phyloP scores from a whole-genome alignment of 768 basidiomycete genomes.

The Russula sp. region DNA sequence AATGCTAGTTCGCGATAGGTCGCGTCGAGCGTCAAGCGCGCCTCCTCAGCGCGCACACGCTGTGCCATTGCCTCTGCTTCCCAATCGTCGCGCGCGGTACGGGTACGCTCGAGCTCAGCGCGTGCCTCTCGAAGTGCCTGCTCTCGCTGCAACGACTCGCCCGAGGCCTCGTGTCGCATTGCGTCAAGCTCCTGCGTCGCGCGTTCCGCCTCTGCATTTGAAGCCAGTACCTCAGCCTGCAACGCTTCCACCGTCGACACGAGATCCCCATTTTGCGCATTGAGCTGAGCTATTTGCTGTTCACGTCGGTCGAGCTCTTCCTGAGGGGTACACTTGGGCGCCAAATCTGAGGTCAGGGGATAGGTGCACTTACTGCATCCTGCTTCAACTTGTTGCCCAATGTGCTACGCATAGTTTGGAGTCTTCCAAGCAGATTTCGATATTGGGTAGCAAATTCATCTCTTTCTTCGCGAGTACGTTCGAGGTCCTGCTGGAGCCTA shows the following conservation, averaged over 20 bases:
- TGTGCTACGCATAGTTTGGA: constrained; percentile 89
- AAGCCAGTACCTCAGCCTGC: constrained; percentile 68
- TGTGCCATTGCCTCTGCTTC: constrained; percentile 58
- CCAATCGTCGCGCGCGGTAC: constrained; percentile 77
- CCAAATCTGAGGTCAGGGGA: not conserved
- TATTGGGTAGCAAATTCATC: constrained; percentile 84
- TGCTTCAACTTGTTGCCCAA: constrained; percentile 92
- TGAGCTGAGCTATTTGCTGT: constrained; percentile 72
- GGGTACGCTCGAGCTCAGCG: constrained; percentile 80
- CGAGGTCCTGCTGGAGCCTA: constrained; percentile 68
- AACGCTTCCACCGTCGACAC: constrained; percentile 67
- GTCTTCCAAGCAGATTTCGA: constrained; percentile 74
- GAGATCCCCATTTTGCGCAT: constrained; percentile 72
- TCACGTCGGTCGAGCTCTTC: constrained; percentile 97
- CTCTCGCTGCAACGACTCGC: constrained; percentile 66
- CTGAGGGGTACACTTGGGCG: constrained; percentile 39
- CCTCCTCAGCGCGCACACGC: constrained; percentile 65
- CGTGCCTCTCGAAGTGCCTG: constrained; percentile 76
- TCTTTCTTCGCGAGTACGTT: constrained; percentile 75
- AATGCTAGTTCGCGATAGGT: constrained; percentile 62
- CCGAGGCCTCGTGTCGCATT: constrained; percentile 63
- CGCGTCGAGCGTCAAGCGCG: constrained; percentile 48
- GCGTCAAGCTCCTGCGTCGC: constrained; percentile 63
- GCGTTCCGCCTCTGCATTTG: constrained; percentile 70
- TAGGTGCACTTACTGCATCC: constrained; percentile 71